Evolutionary conservation across 1,284 basidiomycete genomes (phyloP).

Genomic region (Fomitopsis palustris): DNA sequence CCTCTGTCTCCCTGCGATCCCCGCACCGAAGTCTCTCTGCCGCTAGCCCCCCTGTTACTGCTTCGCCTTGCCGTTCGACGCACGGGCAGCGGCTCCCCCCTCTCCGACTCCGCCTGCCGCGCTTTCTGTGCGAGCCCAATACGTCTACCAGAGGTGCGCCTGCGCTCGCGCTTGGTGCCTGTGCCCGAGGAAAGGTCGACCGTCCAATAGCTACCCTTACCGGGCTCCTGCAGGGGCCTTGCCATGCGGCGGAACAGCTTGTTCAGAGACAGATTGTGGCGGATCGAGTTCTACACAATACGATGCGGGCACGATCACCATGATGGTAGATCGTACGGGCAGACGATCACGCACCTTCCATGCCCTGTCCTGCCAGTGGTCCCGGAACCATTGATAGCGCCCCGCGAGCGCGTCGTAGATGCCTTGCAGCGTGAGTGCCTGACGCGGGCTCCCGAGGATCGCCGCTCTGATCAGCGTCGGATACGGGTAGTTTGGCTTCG

Average conservation of each 20-base stretch:
- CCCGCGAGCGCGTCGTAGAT: conserved; percentile 57
- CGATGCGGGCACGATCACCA: conserved; percentile 1
- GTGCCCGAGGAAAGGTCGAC: conserved; percentile 56
- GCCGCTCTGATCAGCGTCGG: conserved; percentile 66
- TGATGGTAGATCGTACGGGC: too few species aligned
- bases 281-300: conserved; percentile 67
- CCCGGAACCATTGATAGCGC: conserved; percentile 55
- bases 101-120: too few species aligned
- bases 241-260: conserved; percentile 70
- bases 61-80: too few species aligned
- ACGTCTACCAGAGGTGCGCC: conserved; percentile 25
- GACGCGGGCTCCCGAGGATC: conserved; percentile 57
- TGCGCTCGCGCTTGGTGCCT: conserved; percentile 63
- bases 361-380: conserved; percentile 41
- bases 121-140: not conserved
- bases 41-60: too few species aligned
- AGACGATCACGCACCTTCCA: conserved; percentile 56
- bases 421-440: conserved; percentile 60
- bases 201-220: conserved; percentile 73
- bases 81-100: too few species aligned
- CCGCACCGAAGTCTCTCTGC: too few species aligned
- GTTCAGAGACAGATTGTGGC: conserved; percentile 88
- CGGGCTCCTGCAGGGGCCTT: conserved; percentile 65
- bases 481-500: conserved; percentile 52
- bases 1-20: too few species aligned